These are phyloP conservation scores for Crithidia thermophila DNA, from an alignment of 208 protist genomes.

Conservation along the genomic window DNA sequence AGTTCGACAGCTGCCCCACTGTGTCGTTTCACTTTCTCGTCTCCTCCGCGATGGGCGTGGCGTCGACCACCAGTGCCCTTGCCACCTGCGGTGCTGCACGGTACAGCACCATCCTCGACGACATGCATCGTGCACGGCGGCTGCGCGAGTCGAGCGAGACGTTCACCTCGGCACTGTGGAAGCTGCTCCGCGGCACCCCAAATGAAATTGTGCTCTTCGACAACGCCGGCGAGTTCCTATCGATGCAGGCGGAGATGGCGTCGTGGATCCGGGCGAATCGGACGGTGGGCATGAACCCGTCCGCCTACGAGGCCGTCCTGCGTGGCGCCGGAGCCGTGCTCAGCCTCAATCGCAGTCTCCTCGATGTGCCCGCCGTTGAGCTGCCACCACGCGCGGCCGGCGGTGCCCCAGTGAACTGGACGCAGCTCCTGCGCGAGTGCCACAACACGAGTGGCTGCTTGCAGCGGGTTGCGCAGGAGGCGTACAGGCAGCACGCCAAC, in stretches of 20 bases:
- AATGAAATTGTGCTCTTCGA: constrained; percentile 11
- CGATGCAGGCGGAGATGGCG: constrained; percentile 32
- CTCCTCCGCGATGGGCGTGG: constrained; percentile 9
- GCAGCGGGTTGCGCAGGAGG: constrained; percentile 5
- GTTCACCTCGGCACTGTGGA: constrained; percentile 3
- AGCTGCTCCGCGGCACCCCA: constrained; percentile 15
- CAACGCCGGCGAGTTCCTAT: constrained; percentile 28
- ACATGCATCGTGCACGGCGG: constrained; percentile 15
- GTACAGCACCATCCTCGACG: constrained; percentile 24
- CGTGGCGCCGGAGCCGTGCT: constrained; percentile 14
- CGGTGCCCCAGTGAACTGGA: constrained; percentile 3
- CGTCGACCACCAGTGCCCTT: constrained; percentile 6
- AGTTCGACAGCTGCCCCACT: constrained; percentile 10
- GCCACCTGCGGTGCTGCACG: constrained; percentile 1
- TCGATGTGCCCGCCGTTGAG: background rate
- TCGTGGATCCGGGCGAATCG: constrained; percentile 27
- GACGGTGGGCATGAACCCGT: constrained; percentile 35
- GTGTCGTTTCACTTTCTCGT: constrained; percentile 17
- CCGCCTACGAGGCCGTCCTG: constrained; percentile 30
- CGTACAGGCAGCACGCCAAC: constrained; percentile 32
- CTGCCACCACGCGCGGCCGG: background rate
- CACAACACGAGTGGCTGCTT: constrained; percentile 7
- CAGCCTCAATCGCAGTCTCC: constrained; percentile 3
- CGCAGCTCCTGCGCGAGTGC: background rate
- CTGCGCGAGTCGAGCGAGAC: background rate